A percentile compares a stretch with the other conserved stretches of the same genome.
phyloP scores from a whole-genome alignment of 2,329 filamentous ascomycete genomes.

The Calonectria hawksworthii region DNA sequence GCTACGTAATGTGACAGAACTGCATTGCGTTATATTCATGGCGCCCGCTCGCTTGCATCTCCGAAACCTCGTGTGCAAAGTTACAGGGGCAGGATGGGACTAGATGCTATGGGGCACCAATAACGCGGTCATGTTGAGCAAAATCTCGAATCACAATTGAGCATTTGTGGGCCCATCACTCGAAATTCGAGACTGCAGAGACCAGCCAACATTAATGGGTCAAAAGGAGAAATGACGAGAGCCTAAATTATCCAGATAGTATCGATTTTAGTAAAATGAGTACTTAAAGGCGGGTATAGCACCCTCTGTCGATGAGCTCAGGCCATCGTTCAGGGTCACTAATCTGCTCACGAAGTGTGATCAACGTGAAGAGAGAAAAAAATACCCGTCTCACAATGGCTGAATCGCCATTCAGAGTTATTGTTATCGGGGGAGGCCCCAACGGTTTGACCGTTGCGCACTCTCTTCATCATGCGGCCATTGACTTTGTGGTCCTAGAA shows the following conservation, averaged over 20 bases:
- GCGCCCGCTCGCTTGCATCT: background rate
- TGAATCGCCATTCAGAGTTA: background rate
- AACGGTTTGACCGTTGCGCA: background rate
- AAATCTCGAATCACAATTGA: background rate
- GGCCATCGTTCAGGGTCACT: no score
- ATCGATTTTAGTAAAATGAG: background rate
- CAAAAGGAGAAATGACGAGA: background rate
- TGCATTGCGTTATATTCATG: background rate
- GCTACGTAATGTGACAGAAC: no score
- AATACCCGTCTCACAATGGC: background rate
- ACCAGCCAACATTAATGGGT: background rate
- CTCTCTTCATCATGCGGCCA: background rate
- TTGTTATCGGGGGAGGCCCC: background rate
- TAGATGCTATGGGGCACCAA: background rate
- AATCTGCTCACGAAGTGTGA: background rate
- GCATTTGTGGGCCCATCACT: background rate
- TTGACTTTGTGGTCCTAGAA: constrained; percentile 49
- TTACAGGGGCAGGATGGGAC: background rate
- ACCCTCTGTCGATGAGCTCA: background rate
- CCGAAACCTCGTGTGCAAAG: background rate
- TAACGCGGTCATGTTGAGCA: background rate
- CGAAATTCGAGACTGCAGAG: background rate
- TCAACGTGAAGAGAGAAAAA: no score
- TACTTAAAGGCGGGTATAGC: background rate
- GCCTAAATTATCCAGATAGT: background rate